Evolutionary conservation across 73 alveolate species (phyloP).

Genomic region (Paramecium bursaria): DNA sequence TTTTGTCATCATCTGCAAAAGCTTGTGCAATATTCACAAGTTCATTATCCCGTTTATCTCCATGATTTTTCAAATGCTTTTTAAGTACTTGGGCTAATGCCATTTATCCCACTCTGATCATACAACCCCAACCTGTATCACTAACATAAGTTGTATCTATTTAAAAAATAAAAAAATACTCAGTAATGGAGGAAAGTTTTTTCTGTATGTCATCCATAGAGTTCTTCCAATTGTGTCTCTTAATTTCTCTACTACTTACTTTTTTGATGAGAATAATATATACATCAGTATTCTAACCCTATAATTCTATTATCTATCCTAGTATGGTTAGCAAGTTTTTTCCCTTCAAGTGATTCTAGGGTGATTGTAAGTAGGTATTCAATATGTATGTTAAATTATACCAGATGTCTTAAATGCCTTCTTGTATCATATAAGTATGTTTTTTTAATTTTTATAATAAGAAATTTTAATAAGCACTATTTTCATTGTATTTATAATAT

Average conservation of each 20-base stretch:
- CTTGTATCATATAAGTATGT: too few relatives aligned
- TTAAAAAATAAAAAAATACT: not conserved
- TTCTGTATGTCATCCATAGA: conserved; percentile 65
- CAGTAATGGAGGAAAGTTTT: conserved; percentile 61
- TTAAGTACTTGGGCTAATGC: conserved; percentile 65
- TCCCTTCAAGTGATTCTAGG: too few relatives aligned
- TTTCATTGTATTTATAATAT: too few relatives aligned
- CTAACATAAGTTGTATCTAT: conserved; percentile 44
- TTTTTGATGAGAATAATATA: not conserved
- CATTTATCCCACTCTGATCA: conserved; percentile 70
- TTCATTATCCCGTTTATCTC: conserved; percentile 64
- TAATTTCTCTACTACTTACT: conserved; percentile 1
- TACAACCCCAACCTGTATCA: conserved; percentile 74
- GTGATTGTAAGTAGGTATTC: conserved; percentile 19
- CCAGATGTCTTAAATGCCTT: too few relatives aligned
- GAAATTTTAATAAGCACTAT: too few relatives aligned
- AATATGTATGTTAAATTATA: conserved; percentile 34
- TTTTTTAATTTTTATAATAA: too few relatives aligned
- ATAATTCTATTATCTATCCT: not conserved
- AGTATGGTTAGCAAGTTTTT: not conserved
- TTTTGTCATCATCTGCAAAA: conserved; percentile 64
- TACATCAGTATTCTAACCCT: conserved; percentile 13
- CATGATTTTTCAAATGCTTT: conserved; percentile 61
- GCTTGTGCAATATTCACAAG: conserved; percentile 38
- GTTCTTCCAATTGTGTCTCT: too few relatives aligned